A percentile compares a stretch with the other conserved stretches of the same genome.
These are phyloP conservation scores for Botrytis squamosa DNA, from an alignment of 2,329 filamentous ascomycete species.

Conservation along the genomic window DNA sequence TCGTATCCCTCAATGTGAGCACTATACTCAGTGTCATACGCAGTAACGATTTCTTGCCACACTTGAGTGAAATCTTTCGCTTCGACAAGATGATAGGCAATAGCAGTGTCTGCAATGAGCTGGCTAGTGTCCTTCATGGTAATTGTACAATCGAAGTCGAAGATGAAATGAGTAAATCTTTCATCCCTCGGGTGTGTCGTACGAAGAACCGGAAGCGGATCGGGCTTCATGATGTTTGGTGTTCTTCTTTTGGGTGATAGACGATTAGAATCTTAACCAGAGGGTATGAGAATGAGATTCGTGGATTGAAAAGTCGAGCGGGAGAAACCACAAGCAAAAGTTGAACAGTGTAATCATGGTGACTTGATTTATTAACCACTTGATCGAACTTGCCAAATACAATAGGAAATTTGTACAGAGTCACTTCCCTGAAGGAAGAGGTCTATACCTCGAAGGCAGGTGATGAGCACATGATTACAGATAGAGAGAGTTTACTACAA, in stretches of 20 bases:
- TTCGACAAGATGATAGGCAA: conserved; percentile 22
- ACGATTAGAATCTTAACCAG: not conserved
- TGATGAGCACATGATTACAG: not conserved
- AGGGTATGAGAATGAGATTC: not conserved
- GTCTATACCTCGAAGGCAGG: not conserved
- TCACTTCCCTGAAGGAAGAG: not conserved
- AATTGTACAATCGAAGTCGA: conserved; percentile 40
- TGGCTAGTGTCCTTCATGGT: conserved; percentile 36
- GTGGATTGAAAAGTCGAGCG: not conserved
- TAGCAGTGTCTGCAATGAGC: conserved; percentile 26
- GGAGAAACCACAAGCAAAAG: not conserved
- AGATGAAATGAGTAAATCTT: conserved; percentile 26
- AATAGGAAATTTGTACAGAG: not conserved
- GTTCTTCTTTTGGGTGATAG: not conserved
- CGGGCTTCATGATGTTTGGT: not conserved
- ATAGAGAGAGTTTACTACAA: not conserved
- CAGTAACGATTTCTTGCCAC: conserved; percentile 12
- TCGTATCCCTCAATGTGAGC: not conserved
- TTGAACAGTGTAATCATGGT: not conserved
- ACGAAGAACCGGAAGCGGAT: not conserved
- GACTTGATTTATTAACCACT: not conserved
- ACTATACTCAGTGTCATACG: not conserved
- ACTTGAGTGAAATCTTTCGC: conserved; percentile 19
- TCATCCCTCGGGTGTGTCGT: not conserved
- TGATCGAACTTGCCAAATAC: not conserved